Percentiles rank a stretch among this genome's conserved stretches.
phyloP scores from a whole-genome alignment of 2,329 filamentous ascomycete species.

The Proliferodiscus dingleyae region DNA sequence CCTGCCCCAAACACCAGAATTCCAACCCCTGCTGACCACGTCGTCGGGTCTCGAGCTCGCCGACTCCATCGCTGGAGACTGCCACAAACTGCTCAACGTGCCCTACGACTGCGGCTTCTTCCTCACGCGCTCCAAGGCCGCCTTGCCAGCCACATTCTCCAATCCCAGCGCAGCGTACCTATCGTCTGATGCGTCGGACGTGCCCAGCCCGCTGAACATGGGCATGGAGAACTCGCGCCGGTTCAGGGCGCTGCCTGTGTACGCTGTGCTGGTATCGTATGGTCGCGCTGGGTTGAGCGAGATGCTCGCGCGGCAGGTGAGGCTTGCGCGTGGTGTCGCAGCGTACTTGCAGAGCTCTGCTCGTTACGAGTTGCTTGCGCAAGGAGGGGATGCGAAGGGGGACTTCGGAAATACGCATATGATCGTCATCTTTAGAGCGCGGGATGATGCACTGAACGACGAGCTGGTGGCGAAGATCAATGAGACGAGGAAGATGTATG shows the following conservation, averaged over 20 bases:
- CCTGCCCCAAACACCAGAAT: slow-evolving; percentile 54
- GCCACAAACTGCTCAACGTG: slow-evolving; percentile 90
- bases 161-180: slow-evolving; percentile 88
- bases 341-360: slow-evolving; percentile 55
- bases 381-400: slow-evolving; percentile 45
- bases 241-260: slow-evolving; percentile 86
- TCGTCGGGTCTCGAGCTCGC: slow-evolving; percentile 69
- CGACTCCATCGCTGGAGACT: slow-evolving; percentile 82
- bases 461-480: slow-evolving; percentile 71
- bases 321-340: slow-evolving; percentile 64
- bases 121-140: slow-evolving; percentile 60
- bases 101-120: slow-evolving; percentile 94
- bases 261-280: slow-evolving; percentile 71
- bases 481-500: slow-evolving; percentile 67
- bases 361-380: slow-evolving; percentile 63
- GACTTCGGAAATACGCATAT: slow-evolving; percentile 37
- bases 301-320: slow-evolving; percentile 69
- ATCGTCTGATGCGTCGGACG: slow-evolving; percentile 38
- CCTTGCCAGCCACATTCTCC: slow-evolving; percentile 62
- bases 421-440: slow-evolving; percentile 74
- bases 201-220: slow-evolving; percentile 80
- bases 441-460: slow-evolving; percentile 57
- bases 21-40: slow-evolving; percentile 45
- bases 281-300: slow-evolving; percentile 63
- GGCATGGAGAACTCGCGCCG: slow-evolving; percentile 88